Percentiles rank a stretch among this genome's conserved stretches.
Conservation (phyloP, 169 alveolate genomes). For the Plasmodium vinckei region DNA sequence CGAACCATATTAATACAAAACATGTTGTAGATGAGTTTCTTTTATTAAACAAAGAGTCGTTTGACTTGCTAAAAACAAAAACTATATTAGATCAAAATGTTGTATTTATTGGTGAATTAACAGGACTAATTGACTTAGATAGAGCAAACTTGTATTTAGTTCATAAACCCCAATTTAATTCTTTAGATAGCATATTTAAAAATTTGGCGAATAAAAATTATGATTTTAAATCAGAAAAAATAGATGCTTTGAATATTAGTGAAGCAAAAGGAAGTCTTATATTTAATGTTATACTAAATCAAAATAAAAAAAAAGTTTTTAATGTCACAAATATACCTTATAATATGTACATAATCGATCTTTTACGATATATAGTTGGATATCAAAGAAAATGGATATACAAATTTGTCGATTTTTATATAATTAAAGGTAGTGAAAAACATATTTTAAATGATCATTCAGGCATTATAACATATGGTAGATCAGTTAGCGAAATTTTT, state of each 20-base stretch:
- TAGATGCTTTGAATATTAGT: neutral
- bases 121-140: conserved; percentile 23
- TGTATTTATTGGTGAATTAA: conserved; percentile 30
- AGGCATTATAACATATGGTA: conserved; percentile 38
- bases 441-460: conserved; percentile 21
- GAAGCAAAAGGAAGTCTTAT: conserved; percentile 26
- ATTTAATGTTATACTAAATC: conserved; percentile 16
- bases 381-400: conserved; percentile 76
- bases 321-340: conserved; percentile 53
- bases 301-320: conserved; percentile 29
- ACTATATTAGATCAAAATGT: conserved; percentile 21
- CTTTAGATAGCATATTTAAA: conserved; percentile 42
- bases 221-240: conserved; percentile 67
- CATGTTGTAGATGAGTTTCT: conserved; percentile 40
- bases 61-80: conserved; percentile 13
- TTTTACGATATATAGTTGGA: conserved; percentile 52
- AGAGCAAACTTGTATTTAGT: conserved; percentile 42
- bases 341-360: conserved; percentile 52
- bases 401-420: conserved; percentile 41
- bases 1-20: conserved; percentile 60
- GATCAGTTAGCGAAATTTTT: conserved; percentile 51
- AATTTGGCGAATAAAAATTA: conserved; percentile 52
- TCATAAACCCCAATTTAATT: conserved; percentile 24
- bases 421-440: conserved; percentile 47
- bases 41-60: conserved; percentile 41